phyloP scores from a whole-genome alignment of 1,284 basidiomycete species.

The Ustilago tritici region DNA sequence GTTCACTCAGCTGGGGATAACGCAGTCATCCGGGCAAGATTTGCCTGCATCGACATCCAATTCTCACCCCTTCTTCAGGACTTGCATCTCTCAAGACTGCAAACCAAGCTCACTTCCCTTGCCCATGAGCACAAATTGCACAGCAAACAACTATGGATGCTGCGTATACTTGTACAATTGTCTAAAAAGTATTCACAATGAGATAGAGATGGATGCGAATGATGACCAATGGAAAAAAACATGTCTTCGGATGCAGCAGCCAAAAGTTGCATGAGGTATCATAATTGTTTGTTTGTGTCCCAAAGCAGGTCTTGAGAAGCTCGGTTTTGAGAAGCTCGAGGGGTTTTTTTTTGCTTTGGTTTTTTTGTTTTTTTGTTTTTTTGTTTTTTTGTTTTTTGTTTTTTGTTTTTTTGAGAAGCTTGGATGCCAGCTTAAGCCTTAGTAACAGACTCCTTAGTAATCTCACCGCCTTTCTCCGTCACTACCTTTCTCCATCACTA shows the following conservation, averaged over 20 bases:
- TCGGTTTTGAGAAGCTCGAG: too few species aligned
- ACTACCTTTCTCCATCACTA: conserved; percentile 5
- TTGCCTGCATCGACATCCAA: too few species aligned
- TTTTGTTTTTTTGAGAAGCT: background rate
- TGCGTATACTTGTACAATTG: background rate
- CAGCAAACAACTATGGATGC: background rate
- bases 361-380: too few species aligned
- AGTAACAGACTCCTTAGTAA: conserved; percentile 3
- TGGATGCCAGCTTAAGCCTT: background rate
- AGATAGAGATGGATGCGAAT: background rate
- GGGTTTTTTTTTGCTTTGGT: too few species aligned
- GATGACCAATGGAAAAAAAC: background rate
- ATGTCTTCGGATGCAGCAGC: background rate
- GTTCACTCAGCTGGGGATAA: too few species aligned
- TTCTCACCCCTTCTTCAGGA: too few species aligned
- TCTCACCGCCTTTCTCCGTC: conserved; percentile 2
- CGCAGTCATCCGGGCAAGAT: too few species aligned
- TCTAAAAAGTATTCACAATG: background rate
- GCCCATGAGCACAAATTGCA: too few species aligned
- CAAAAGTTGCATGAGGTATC: background rate
- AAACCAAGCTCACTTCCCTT: too few species aligned
- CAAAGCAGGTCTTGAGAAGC: too few species aligned
- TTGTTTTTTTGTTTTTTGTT: background rate
- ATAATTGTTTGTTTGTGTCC: background rate
- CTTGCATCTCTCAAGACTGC: too few species aligned